Conservation (phyloP, 2,329 filamentous ascomycete species). For the Monilinia laxa region DNA sequence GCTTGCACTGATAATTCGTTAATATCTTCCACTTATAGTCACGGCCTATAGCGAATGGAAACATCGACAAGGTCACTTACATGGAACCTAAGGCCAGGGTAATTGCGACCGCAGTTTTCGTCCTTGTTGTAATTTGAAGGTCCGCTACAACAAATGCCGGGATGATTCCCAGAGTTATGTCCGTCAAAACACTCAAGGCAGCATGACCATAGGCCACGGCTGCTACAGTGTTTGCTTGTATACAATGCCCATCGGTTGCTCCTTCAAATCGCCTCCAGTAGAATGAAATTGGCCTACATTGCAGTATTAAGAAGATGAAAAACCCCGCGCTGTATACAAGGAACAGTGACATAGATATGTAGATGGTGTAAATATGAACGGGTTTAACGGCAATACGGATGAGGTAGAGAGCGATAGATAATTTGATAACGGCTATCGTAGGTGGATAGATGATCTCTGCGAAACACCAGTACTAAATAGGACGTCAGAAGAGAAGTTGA, state of each 20-base stretch:
- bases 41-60: neutral
- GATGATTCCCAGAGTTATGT: conserved; percentile 44
- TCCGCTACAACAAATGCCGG: conserved; percentile 45
- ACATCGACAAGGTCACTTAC: conserved; percentile 36
- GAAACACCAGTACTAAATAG: conserved; percentile 32
- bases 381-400: conserved; percentile 22
- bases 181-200: conserved; percentile 42
- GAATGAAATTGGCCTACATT: conserved; percentile 38
- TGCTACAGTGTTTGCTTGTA: conserved; percentile 34
- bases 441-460: conserved; percentile 44
- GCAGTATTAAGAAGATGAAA: conserved; percentile 11
- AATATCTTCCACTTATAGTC: neutral
- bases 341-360: conserved; percentile 9
- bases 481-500: neutral
- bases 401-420: conserved; percentile 21
- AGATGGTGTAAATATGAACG: conserved; percentile 7
- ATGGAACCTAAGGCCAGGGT: conserved; percentile 41
- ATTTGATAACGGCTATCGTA: conserved; percentile 42
- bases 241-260: conserved; percentile 37
- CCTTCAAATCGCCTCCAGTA: conserved; percentile 42
- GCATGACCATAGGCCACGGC: conserved; percentile 43
- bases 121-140: conserved; percentile 42
- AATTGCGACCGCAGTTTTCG: conserved; percentile 42
- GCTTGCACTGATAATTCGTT: conserved; percentile 29
- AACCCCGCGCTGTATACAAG: conserved; percentile 40